Conservation (phyloP, 2,329 filamentous ascomycete genomes). For the Xylariaceae sp. region DNA sequence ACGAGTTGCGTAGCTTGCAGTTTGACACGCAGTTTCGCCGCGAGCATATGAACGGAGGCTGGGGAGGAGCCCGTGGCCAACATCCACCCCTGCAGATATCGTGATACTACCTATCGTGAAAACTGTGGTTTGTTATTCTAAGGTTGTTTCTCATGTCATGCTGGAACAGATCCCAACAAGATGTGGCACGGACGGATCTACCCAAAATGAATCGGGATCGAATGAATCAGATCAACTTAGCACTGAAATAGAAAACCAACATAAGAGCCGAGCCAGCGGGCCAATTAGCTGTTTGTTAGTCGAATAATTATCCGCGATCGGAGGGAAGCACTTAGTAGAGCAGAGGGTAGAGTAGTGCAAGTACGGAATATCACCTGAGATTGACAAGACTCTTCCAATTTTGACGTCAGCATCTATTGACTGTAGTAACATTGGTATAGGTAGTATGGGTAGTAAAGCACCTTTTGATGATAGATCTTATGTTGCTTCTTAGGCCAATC, state of each 20-base stretch:
- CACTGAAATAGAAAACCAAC: no score
- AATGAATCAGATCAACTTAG: no score
- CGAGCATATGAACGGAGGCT: background rate
- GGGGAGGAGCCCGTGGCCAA: no score
- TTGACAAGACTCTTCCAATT: conserved; percentile 6
- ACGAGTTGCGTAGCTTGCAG: background rate
- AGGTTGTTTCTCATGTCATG: no score
- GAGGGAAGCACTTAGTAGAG: background rate
- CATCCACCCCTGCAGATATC: no score
- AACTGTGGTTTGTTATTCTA: no score
- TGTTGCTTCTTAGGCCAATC: conserved; percentile 43
- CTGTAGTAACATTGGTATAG: conserved; percentile 20
- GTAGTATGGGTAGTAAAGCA: conserved; percentile 31
- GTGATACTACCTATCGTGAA: no score
- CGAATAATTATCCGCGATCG: background rate
- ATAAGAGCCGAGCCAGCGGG: background rate
- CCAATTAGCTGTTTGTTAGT: background rate
- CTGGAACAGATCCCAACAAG: no score
- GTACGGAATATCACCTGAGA: conserved; percentile 17
- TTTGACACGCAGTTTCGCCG: background rate
- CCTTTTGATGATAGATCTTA: conserved; percentile 29
- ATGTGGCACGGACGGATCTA: no score
- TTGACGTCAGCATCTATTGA: conserved; percentile 31
- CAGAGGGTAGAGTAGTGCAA: background rate
- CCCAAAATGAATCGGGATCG: no score